Evolutionary conservation across 2,329 filamentous ascomycete genomes (phyloP).

Genomic region (Botryotinia globosa): DNA sequence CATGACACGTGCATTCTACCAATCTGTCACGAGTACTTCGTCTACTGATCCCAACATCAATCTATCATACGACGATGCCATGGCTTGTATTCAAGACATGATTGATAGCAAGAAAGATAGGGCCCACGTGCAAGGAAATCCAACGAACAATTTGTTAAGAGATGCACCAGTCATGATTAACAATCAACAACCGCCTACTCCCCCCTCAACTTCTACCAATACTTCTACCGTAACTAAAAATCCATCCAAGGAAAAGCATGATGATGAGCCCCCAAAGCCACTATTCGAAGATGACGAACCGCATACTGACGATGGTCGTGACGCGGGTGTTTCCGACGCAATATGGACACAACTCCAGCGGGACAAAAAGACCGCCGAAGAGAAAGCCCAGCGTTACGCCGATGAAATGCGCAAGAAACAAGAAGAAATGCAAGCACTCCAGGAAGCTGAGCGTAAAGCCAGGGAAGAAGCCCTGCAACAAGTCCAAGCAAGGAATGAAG

Average conservation of each 20-base stretch:
- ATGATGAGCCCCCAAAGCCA: neutral
- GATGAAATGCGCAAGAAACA: neutral
- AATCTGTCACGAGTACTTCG: slow-evolving; percentile 23
- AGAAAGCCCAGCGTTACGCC: slow-evolving; percentile 1
- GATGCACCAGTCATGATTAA: slow-evolving; percentile 18
- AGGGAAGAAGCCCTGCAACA: slow-evolving; percentile 23
- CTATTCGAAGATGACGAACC: neutral
- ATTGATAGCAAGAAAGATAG: slow-evolving; percentile 25
- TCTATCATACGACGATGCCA: slow-evolving; percentile 25
- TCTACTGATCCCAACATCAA: slow-evolving; percentile 24
- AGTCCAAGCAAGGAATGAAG: slow-evolving; percentile 11
- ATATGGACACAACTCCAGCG: slow-evolving; percentile 59
- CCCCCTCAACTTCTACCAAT: neutral
- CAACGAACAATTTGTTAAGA: neutral
- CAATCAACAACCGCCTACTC: neutral
- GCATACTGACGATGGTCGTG: slow-evolving; percentile 41
- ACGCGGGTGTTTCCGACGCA: slow-evolving; percentile 57
- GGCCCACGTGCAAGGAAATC: neutral
- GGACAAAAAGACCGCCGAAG: slow-evolving; percentile 43
- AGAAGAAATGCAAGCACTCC: slow-evolving; percentile 12
- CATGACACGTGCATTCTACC: slow-evolving; percentile 41
- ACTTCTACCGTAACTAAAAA: neutral
- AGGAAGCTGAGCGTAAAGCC: slow-evolving; percentile 25
- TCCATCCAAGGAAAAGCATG: neutral
- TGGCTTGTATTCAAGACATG: slow-evolving; percentile 32